phyloP scores from a whole-genome alignment of 2,329 filamentous ascomycete genomes.

The Arthrobotrys pseudoclavata region DNA sequence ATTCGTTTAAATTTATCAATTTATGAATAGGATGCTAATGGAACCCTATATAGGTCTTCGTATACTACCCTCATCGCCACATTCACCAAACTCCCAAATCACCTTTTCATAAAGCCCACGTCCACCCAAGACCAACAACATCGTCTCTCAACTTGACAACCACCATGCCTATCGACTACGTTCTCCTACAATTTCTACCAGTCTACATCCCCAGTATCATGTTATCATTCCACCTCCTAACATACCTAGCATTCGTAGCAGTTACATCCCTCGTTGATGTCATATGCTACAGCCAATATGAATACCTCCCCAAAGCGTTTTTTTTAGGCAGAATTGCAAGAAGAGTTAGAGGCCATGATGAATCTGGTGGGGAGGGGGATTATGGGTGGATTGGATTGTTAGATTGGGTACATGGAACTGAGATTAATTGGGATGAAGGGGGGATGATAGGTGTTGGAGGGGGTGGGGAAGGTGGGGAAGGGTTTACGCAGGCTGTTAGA shows the following conservation, averaged over 20 bases:
- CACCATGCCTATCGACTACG: slow-evolving; percentile 76
- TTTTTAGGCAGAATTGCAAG: slow-evolving; percentile 71
- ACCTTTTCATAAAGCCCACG: slow-evolving; percentile 68
- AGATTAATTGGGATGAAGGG: slow-evolving; percentile 70
- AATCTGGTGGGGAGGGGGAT: slow-evolving; percentile 69
- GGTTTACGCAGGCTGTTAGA: slow-evolving; percentile 49
- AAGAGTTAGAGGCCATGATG: slow-evolving; percentile 72
- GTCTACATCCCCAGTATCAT: slow-evolving; percentile 75
- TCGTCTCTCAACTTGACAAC: slow-evolving; percentile 76
- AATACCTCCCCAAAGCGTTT: slow-evolving; percentile 71
- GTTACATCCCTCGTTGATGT: slow-evolving; percentile 77
- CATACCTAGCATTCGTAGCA: slow-evolving; percentile 76
- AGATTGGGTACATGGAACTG: slow-evolving; percentile 74
- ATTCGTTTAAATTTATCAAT: background rate
- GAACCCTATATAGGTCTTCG: slow-evolving; percentile 69
- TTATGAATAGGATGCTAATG: slow-evolving; percentile 19
- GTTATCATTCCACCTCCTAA: slow-evolving; percentile 80
- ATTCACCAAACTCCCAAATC: slow-evolving; percentile 69
- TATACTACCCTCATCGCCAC: slow-evolving; percentile 81
- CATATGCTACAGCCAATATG: slow-evolving; percentile 77
- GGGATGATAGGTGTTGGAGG: slow-evolving; percentile 72
- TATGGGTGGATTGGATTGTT: slow-evolving; percentile 75
- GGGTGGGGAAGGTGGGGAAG: slow-evolving; percentile 71
- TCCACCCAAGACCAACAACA: slow-evolving; percentile 72
- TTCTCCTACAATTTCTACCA: slow-evolving; percentile 76